Percentiles rank a stretch among this genome's conserved stretches.
These are phyloP conservation scores for Mycosarcoma mackinlayi DNA, from an alignment of 1,284 basidiomycete species.

Conservation along the genomic window DNA sequence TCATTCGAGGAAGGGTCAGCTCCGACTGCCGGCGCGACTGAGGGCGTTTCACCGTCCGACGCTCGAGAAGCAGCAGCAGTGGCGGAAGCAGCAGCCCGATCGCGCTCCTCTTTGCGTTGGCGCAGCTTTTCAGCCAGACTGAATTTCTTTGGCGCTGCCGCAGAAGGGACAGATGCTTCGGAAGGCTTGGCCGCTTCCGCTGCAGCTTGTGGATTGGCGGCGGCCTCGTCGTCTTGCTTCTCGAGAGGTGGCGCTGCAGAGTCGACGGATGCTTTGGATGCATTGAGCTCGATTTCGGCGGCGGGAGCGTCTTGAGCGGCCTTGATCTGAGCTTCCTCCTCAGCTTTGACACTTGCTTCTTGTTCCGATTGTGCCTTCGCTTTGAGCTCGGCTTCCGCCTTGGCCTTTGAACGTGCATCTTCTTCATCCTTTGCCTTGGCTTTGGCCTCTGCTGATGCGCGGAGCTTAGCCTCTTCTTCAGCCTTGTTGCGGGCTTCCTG, in stretches of 20 bases:
- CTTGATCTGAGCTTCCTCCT: slow-evolving; percentile 1
- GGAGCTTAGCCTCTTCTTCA: background rate
- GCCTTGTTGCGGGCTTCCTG: background rate
- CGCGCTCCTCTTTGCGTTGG: slow-evolving; percentile 41
- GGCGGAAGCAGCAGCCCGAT: slow-evolving; percentile 32
- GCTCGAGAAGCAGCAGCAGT: slow-evolving; percentile 3
- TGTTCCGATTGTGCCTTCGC: slow-evolving; percentile 3
- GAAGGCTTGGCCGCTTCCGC: background rate
- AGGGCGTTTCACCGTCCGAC: background rate
- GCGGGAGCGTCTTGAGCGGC: background rate
- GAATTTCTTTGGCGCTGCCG: slow-evolving; percentile 29
- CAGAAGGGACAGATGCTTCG: background rate
- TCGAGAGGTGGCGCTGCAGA: background rate
- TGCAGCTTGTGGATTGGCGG: background rate
- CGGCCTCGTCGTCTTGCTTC: background rate
- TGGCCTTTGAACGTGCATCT: no score
- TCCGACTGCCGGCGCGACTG: background rate
- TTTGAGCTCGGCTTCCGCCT: background rate
- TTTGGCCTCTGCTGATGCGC: background rate
- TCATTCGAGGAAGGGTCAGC: background rate
- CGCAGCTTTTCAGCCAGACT: slow-evolving; percentile 47
- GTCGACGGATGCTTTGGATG: background rate
- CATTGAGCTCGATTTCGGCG: background rate
- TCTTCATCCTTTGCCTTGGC: slow-evolving; percentile 3
- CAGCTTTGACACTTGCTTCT: slow-evolving; percentile 1